These are phyloP conservation scores for Mycena metata DNA, from an alignment of 768 basidiomycete genomes.

Conservation along the genomic window DNA sequence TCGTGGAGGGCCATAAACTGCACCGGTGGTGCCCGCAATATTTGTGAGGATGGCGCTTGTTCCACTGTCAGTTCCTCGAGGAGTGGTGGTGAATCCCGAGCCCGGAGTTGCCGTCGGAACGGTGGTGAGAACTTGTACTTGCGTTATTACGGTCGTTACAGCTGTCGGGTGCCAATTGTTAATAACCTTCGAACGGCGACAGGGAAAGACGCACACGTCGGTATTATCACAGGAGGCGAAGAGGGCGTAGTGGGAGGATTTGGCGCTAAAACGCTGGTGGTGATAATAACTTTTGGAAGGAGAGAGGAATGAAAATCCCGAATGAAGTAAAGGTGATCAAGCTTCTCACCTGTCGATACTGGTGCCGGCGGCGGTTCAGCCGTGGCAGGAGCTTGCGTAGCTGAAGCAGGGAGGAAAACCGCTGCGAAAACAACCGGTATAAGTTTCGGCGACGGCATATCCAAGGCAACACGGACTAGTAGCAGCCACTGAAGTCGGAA, in stretches of 20 bases:
- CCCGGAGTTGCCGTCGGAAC: slow-evolving; percentile 8
- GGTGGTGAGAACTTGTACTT: slow-evolving; percentile 29
- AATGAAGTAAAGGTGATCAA: slow-evolving; percentile 15
- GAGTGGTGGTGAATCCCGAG: background rate
- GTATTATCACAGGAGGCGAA: background rate
- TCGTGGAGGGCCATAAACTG: slow-evolving; percentile 4
- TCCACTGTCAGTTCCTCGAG: slow-evolving; percentile 6
- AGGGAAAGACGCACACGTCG: slow-evolving; percentile 21
- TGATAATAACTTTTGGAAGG: slow-evolving; percentile 30
- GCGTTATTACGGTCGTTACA: slow-evolving; percentile 30
- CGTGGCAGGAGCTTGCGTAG: slow-evolving; percentile 16
- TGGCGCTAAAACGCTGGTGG: slow-evolving; percentile 21
- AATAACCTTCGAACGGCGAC: slow-evolving; percentile 6
- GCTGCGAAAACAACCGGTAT: slow-evolving; percentile 16
- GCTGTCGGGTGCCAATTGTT: slow-evolving; percentile 30
- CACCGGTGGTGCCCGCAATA: background rate
- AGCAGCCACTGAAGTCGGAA: slow-evolving; percentile 23
- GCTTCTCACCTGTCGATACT: slow-evolving; percentile 28
- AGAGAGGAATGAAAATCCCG: slow-evolving; percentile 14
- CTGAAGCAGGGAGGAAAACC: slow-evolving; percentile 27
- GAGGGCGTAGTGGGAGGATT: slow-evolving; percentile 6
- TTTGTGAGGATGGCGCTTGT: slow-evolving; percentile 10
- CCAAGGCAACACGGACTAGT: slow-evolving; percentile 21
- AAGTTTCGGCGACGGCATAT: background rate
- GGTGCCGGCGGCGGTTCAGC: slow-evolving; percentile 15